A percentile compares a stretch with the other conserved stretches of the same genome.
phyloP scores from a whole-genome alignment of 495 filamentous ascomycete species.

The Podospora fimiseda region DNA sequence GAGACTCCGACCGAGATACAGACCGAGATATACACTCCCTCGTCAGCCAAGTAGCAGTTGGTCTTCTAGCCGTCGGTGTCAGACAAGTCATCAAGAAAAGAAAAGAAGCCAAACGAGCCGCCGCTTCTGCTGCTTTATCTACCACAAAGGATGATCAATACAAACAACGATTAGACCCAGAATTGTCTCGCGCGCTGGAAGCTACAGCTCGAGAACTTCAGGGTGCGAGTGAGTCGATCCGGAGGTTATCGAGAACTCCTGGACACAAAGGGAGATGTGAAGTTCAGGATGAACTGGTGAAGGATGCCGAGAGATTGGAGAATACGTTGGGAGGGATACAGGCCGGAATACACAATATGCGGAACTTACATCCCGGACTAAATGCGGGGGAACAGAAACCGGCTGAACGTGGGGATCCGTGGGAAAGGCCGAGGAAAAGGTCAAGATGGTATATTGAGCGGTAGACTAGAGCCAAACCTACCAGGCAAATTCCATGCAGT shows the following conservation, averaged over 20 bases:
- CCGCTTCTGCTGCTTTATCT: neutral
- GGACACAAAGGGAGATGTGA: slow-evolving; percentile 15
- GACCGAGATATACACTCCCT: slow-evolving; percentile 19
- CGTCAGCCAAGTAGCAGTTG: slow-evolving; percentile 23
- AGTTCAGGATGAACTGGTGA: slow-evolving; percentile 15
- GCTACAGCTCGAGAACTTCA: slow-evolving; percentile 18
- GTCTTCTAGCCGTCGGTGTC: slow-evolving; percentile 21
- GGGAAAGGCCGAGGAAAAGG: neutral
- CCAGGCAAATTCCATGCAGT: no score
- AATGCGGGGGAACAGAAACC: neutral
- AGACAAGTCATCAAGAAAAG: slow-evolving; percentile 15
- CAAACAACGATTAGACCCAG: slow-evolving; percentile 3
- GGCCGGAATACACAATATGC: slow-evolving; percentile 22
- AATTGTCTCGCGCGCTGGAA: slow-evolving; percentile 19
- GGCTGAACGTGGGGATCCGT: neutral
- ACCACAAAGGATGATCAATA: neutral
- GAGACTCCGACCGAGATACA: neutral
- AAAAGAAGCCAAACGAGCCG: slow-evolving; percentile 10
- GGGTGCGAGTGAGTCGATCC: slow-evolving; percentile 13
- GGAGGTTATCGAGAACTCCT: slow-evolving; percentile 2
- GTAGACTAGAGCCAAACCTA: no score
- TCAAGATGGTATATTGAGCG: neutral
- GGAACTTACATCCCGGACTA: slow-evolving; percentile 21
- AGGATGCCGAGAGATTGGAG: slow-evolving; percentile 17
- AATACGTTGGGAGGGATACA: slow-evolving; percentile 13